Evolutionary conservation across 768 basidiomycete species (phyloP).

Genomic region (Gloeopeniophorella convolvens): DNA sequence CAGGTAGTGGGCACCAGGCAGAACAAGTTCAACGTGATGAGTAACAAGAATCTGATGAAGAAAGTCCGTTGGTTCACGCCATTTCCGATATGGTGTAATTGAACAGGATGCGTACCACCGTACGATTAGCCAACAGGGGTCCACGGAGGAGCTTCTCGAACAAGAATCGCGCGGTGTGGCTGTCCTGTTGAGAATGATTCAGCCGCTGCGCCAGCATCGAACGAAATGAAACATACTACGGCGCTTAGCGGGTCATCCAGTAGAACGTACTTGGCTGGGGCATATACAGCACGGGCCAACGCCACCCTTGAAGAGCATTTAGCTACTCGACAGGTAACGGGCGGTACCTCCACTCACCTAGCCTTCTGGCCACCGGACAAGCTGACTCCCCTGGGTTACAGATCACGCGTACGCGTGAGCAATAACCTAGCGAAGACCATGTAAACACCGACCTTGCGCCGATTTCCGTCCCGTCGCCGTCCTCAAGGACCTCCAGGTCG

Average conservation of each 20-base stretch:
- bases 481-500: conserved; percentile 79
- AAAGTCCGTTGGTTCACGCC: background rate
- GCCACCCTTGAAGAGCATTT: conserved; percentile 50
- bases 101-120: conserved; percentile 42
- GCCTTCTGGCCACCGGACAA: conserved; percentile 82
- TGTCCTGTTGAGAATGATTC: conserved; percentile 39
- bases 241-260: conserved; percentile 80
- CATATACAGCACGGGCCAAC: conserved; percentile 77
- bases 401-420: background rate
- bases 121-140: conserved; percentile 57
- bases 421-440: background rate
- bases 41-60: conserved; percentile 63
- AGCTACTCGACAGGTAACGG: background rate
- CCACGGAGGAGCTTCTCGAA: conserved; percentile 63
- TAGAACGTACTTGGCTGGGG: conserved; percentile 45
- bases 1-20: conserved; percentile 66
- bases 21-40: conserved; percentile 78
- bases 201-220: background rate
- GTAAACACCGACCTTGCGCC: conserved; percentile 47
- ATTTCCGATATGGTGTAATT: background rate
- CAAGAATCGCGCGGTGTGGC: conserved; percentile 57
- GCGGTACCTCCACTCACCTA: conserved; percentile 34
- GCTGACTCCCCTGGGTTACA: conserved; percentile 61
- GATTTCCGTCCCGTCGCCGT: conserved; percentile 83
- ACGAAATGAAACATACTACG: conserved; percentile 45